These are phyloP conservation scores for Backusella mclennaniae DNA, from an alignment of 192 early-diverging fungal species.

Conservation along the genomic window DNA sequence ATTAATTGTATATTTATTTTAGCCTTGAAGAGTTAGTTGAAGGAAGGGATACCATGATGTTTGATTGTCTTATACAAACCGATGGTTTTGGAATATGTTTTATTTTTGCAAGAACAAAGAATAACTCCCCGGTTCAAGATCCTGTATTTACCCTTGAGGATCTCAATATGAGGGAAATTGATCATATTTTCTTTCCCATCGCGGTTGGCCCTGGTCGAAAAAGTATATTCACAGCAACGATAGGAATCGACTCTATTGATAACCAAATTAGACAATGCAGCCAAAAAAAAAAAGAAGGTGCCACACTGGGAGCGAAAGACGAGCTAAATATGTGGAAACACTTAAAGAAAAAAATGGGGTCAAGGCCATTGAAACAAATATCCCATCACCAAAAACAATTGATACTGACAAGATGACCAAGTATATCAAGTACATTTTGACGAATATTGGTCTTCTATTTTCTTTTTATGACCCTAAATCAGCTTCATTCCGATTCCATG, in stretches of 20 bases:
- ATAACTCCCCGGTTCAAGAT: background rate
- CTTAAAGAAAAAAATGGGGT: background rate
- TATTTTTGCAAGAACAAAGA: background rate
- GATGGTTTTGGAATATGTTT: background rate
- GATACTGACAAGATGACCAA: background rate
- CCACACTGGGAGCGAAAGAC: background rate
- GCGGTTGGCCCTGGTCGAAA: background rate
- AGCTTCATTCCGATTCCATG: background rate
- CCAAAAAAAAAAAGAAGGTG: background rate
- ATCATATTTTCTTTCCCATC: background rate
- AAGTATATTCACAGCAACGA: background rate
- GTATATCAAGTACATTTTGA: background rate
- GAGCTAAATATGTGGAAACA: background rate
- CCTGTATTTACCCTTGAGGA: background rate
- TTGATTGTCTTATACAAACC: background rate
- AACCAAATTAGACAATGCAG: background rate
- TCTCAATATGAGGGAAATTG: background rate
- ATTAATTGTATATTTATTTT: no score
- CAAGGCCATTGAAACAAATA: background rate
- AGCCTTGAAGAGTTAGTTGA: no score
- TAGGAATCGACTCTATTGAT: background rate
- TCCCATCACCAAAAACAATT: background rate
- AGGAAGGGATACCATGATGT: background rate
- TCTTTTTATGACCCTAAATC: background rate
- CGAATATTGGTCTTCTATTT: background rate